phyloP scores from a whole-genome alignment of 768 basidiomycete genomes.

The Auricularia auricula-judae region DNA sequence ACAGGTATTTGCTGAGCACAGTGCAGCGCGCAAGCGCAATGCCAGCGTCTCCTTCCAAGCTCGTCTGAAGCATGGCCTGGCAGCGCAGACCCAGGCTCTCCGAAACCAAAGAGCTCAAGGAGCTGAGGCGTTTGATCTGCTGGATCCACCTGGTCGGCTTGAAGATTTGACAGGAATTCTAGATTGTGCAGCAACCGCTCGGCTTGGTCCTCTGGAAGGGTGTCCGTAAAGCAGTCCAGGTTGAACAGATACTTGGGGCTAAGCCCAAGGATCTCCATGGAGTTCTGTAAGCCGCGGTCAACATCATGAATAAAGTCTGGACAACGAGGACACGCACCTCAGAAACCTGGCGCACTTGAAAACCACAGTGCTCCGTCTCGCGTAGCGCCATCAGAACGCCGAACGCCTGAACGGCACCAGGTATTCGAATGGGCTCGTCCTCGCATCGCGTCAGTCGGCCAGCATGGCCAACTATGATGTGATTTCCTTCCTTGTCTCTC shows the following conservation, averaged over 20 bases:
- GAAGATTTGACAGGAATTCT: conserved; percentile 47
- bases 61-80: conserved; percentile 13
- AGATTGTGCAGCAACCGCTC: conserved; percentile 64
- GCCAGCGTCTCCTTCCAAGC: conserved; percentile 39
- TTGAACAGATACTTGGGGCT: conserved; percentile 61
- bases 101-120: conserved; percentile 61
- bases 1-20: conserved; percentile 26
- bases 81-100: conserved; percentile 46
- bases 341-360: conserved; percentile 67
- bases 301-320: neutral
- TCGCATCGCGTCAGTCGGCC: conserved; percentile 57
- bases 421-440: conserved; percentile 78
- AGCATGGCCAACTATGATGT: conserved; percentile 60
- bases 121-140: conserved; percentile 47
- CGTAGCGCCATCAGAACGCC: conserved; percentile 70
- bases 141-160: conserved; percentile 21
- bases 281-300: conserved; percentile 37
- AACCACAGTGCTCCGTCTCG: conserved; percentile 40
- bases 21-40: conserved; percentile 61
- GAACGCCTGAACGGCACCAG: conserved; percentile 73
- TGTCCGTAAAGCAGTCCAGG: conserved; percentile 61
- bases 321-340: conserved; percentile 31
- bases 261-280: conserved; percentile 61
- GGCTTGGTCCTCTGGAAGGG: conserved; percentile 53
- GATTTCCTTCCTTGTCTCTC: conserved; percentile 53